Conservation (phyloP, 306 rosid genomes). For the Medicago arabica region DNA sequence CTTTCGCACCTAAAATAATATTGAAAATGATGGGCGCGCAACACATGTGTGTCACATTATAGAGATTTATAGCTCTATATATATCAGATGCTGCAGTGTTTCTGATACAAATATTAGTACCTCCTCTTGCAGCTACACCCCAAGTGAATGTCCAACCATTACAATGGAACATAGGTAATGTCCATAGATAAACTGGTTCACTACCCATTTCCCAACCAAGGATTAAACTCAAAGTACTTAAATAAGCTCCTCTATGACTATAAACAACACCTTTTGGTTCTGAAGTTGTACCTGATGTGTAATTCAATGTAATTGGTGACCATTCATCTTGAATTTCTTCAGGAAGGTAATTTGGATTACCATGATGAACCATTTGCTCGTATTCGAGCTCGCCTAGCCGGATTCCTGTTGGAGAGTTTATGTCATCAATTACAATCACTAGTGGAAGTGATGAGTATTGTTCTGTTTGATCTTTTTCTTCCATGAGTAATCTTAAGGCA, state of each 20-base stretch:
- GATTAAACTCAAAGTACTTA: constrained; percentile 71
- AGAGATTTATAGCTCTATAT: constrained; percentile 54
- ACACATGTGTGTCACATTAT: constrained; percentile 90
- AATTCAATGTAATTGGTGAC: constrained; percentile 76
- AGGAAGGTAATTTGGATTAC: constrained; percentile 48
- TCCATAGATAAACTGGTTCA: constrained; percentile 83
- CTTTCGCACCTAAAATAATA: constrained; percentile 63
- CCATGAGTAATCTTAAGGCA: constrained; percentile 57
- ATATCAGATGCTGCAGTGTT: constrained; percentile 62
- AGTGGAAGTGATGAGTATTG: constrained; percentile 55
- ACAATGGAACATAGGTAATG: constrained; percentile 94
- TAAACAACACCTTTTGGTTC: constrained; percentile 89
- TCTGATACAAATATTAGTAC: constrained; percentile 79
- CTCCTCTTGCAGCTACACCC: constrained; percentile 95
- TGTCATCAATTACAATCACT: constrained; percentile 80
- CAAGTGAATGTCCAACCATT: constrained; percentile 98
- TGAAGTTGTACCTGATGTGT: constrained; percentile 94
- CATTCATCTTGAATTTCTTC: constrained; percentile 62
- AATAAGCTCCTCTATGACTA: constrained; percentile 87
- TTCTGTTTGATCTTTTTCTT: constrained; percentile 11
- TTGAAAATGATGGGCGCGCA: constrained; percentile 87
- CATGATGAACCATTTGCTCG: constrained; percentile 61
- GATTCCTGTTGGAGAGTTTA: constrained; percentile 67
- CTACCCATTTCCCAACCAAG: constrained; percentile 86
- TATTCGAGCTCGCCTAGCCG: constrained; percentile 79